Evolutionary conservation across 352 stramenopile species (phyloP).

Genomic region (Thalassiosira exigua): DNA sequence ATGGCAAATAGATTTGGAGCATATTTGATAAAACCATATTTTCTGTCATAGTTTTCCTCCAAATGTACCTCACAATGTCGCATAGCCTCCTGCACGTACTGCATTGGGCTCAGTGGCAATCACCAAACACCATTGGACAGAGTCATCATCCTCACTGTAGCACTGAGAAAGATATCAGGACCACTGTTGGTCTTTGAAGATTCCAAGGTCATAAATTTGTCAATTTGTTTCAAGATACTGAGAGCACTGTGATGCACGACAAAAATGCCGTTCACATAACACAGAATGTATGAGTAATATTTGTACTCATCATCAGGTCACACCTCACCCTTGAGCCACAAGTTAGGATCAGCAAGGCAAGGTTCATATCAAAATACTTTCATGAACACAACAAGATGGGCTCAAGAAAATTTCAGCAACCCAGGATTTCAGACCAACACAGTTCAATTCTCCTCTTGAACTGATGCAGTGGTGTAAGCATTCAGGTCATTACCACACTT

Average conservation of each 20-base stretch:
- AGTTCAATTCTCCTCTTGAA: too few species aligned
- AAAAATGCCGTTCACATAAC: conserved; percentile 60
- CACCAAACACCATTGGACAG: conserved; percentile 31
- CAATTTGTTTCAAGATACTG: conserved; percentile 4
- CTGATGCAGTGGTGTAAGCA: too few species aligned
- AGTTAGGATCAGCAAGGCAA: conserved; percentile 56
- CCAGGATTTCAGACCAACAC: too few species aligned
- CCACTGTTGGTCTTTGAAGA: conserved; percentile 54
- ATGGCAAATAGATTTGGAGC: too few species aligned
- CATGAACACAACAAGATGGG: conserved; percentile 55
- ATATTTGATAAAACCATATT: neutral
- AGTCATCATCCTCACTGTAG: conserved; percentile 28
- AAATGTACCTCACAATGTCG: conserved; percentile 41
- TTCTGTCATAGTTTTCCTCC: conserved; percentile 16
- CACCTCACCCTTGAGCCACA: conserved; percentile 45
- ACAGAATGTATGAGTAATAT: conserved; percentile 57
- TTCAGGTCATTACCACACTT: too few species aligned
- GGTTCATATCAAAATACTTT: conserved; percentile 32
- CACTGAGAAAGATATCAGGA: conserved; percentile 60
- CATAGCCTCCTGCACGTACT: conserved; percentile 45
- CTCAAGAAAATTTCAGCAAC: conserved; percentile 37
- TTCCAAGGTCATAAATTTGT: conserved; percentile 39
- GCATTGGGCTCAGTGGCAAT: conserved; percentile 34
- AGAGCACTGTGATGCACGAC: conserved; percentile 49
- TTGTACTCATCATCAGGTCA: conserved; percentile 15